Conservation (phyloP, 1,284 basidiomycete species). For the Pisolithus thermaeus region DNA sequence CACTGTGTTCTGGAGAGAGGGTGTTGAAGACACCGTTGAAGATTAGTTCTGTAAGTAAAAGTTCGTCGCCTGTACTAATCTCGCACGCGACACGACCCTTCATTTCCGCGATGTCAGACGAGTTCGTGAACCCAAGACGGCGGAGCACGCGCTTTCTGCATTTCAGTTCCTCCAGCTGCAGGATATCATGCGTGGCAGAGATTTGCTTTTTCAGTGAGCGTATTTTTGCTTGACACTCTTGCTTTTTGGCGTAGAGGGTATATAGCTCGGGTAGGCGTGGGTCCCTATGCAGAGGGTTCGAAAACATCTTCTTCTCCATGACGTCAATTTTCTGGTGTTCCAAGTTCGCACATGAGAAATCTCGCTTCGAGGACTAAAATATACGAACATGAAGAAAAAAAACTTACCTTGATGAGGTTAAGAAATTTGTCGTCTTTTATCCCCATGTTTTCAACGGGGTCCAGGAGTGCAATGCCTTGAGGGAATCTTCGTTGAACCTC, state of each 20-base stretch:
- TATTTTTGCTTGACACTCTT: slow-evolving; percentile 64
- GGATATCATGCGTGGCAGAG: slow-evolving; percentile 83
- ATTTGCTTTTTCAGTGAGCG: slow-evolving; percentile 80
- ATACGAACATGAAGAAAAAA: not conserved
- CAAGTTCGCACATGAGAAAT: not conserved
- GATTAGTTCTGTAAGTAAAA: slow-evolving; percentile 94
- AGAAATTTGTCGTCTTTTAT: slow-evolving; percentile 94
- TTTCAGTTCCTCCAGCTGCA: slow-evolving; percentile 97
- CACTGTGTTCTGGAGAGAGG: slow-evolving; percentile 87
- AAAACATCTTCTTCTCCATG: slow-evolving; percentile 78
- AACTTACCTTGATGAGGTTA: slow-evolving; percentile 70
- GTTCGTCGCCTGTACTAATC: slow-evolving; percentile 95
- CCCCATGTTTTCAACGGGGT: slow-evolving; percentile 94
- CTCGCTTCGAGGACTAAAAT: not conserved
- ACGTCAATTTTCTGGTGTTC: slow-evolving; percentile 74
- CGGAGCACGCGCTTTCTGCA: slow-evolving; percentile 91
- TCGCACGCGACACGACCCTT: slow-evolving; percentile 99
- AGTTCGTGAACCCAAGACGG: slow-evolving; percentile 84
- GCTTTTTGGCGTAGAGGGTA: slow-evolving; percentile 75
- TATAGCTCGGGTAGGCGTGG: slow-evolving; percentile 75
- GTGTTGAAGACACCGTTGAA: slow-evolving; percentile 97
- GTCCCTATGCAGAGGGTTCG: slow-evolving; percentile 71
- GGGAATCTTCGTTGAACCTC: slow-evolving; percentile 91
- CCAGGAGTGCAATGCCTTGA: slow-evolving; percentile 80
- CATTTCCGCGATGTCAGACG: slow-evolving; percentile 93